Evolutionary conservation across 345 rosid genomes (phyloP).

Genomic region (Triadica sebifera): DNA sequence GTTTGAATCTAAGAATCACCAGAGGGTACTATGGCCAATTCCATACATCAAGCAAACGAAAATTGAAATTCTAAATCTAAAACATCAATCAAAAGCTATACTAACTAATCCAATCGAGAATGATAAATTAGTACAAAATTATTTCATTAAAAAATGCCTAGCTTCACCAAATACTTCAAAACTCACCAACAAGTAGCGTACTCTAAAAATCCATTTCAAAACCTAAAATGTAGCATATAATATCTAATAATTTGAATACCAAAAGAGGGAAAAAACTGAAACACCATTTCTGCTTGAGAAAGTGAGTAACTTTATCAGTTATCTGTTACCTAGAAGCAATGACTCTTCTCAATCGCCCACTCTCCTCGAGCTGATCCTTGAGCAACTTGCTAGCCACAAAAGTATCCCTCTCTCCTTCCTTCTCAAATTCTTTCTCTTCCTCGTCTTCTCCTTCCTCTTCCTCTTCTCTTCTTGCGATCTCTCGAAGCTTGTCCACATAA

Average conservation of each 20-base stretch:
- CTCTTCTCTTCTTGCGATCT: conserved; percentile 35
- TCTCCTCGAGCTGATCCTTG: conserved; percentile 86
- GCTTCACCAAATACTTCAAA: not conserved
- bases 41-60: not conserved
- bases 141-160: not conserved
- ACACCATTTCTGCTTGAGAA: too few species aligned
- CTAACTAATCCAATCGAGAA: not conserved
- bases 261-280: not conserved
- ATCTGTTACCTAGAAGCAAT: conserved; percentile 67
- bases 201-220: not conserved
- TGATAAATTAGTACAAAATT: too few species aligned
- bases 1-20: not conserved
- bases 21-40: not conserved
- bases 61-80: not conserved
- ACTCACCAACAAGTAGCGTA: not conserved
- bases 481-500: conserved; percentile 42
- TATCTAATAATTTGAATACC: not conserved
- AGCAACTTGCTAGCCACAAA: conserved; percentile 59
- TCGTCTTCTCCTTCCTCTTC: conserved; percentile 38
- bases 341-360: conserved; percentile 69
- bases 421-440: conserved; percentile 41
- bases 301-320: not conserved
- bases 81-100: not conserved
- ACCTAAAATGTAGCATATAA: not conserved
- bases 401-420: conserved; percentile 60